Conservation (phyloP, 805 yeast genomes). For the Ogataea degrootiae region DNA sequence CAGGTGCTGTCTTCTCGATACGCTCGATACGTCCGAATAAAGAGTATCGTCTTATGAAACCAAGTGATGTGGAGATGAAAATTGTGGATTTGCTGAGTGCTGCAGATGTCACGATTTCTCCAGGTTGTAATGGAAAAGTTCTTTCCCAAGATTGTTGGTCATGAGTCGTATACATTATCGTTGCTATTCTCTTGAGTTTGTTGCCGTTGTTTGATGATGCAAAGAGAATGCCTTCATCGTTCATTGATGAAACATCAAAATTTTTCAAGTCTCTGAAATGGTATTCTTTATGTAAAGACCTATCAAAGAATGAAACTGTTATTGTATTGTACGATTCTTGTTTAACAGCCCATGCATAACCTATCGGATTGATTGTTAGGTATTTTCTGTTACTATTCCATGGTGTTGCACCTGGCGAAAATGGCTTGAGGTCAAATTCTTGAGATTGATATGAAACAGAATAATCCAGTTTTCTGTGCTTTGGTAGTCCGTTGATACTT, state of each 20-base stretch:
- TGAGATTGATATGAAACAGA: constrained; percentile 3
- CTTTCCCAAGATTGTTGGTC: constrained; percentile 69
- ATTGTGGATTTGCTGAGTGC: constrained; percentile 60
- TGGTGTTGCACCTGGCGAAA: constrained; percentile 87
- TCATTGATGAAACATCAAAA: constrained; percentile 73
- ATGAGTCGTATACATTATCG: constrained; percentile 66
- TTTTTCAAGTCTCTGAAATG: constrained; percentile 74
- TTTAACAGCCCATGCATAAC: constrained; percentile 76
- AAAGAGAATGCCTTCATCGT: constrained; percentile 59
- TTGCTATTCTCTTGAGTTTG: constrained; percentile 11
- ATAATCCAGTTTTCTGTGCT: constrained; percentile 6
- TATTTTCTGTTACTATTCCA: constrained; percentile 69
- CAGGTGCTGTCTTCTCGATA: constrained; percentile 66
- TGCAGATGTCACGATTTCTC: constrained; percentile 62
- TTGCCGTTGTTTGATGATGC: constrained; percentile 33
- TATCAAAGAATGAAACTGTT: constrained; percentile 86
- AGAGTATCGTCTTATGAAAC: constrained; percentile 69
- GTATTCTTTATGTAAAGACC: constrained; percentile 68
- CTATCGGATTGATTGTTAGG: constrained; percentile 72
- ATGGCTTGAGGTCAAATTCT: constrained; percentile 47
- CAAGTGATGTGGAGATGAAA: constrained; percentile 69
- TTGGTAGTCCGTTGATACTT: constrained; percentile 3
- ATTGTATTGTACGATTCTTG: constrained; percentile 58
- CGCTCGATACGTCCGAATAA: constrained; percentile 68
- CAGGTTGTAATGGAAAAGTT: constrained; percentile 32